Evolutionary conservation across 129 eudicot species (phyloP).

Genomic region (Ambrosia trifida): DNA sequence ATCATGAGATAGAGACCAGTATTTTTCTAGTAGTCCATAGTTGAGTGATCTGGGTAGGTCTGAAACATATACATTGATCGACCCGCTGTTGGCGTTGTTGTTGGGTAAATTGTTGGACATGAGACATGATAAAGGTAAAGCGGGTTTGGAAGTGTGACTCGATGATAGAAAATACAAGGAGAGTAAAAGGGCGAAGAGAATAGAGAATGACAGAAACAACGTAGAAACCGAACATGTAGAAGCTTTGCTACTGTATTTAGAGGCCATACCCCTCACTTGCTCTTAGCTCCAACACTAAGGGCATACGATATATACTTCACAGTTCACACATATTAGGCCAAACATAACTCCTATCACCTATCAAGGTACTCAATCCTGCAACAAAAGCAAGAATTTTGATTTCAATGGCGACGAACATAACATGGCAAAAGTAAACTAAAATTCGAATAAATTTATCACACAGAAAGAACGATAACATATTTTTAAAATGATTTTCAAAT

Average conservation of each 20-base stretch:
- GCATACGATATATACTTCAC: background rate
- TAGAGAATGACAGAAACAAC: constrained; percentile 31
- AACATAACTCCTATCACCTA: constrained; percentile 9
- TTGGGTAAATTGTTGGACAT: constrained; percentile 33
- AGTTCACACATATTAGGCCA: constrained; percentile 17
- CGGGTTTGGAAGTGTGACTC: constrained; percentile 23
- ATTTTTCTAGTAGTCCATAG: constrained; percentile 70
- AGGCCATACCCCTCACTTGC: constrained; percentile 27
- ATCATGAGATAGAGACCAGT: constrained; percentile 73
- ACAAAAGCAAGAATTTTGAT: background rate
- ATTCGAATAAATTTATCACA: too few species aligned
- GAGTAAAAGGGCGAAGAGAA: constrained; percentile 33
- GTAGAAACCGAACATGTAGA: constrained; percentile 33
- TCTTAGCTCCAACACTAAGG: constrained; percentile 4
- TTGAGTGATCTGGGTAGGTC: constrained; percentile 91
- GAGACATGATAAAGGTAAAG: constrained; percentile 39
- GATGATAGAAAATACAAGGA: constrained; percentile 27
- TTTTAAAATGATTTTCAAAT: too few species aligned
- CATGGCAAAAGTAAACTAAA: too few species aligned
- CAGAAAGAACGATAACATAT: too few species aligned
- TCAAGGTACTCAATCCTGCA: constrained; percentile 23
- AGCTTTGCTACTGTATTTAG: constrained; percentile 28
- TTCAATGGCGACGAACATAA: constrained; percentile 1
- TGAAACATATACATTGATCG: constrained; percentile 66
- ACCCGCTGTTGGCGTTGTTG: constrained; percentile 29